A percentile compares a stretch with the other conserved stretches of the same genome.
phyloP scores from a whole-genome alignment of 208 protist species.

The Angomonas ambiguus region DNA sequence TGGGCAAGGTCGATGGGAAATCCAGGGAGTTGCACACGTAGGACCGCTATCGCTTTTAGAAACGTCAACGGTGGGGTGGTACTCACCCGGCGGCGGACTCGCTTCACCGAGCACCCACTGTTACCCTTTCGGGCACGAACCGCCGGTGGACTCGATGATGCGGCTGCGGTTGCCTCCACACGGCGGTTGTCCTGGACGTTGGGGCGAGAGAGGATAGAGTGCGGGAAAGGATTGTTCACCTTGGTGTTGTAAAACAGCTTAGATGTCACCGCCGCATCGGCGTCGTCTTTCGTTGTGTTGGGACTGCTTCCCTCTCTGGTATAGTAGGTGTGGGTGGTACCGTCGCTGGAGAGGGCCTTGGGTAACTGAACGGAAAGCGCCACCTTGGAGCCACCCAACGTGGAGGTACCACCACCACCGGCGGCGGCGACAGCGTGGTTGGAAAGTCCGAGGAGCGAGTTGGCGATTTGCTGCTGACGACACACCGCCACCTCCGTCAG shows the following conservation, averaged over 20 bases:
- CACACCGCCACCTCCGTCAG: neutral
- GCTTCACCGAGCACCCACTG: neutral
- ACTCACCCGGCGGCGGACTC: neutral
- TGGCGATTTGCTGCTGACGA: neutral
- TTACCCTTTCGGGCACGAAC: too few relatives aligned
- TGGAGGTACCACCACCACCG: too few relatives aligned
- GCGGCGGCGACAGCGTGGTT: too few relatives aligned
- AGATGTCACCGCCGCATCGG: neutral
- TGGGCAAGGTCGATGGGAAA: constrained; percentile 17
- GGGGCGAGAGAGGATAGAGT: neutral
- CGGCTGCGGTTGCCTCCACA: too few relatives aligned
- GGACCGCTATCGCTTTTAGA: constrained; percentile 9
- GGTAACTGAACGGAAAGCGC: neutral
- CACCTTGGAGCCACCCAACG: neutral
- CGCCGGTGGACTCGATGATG: too few relatives aligned
- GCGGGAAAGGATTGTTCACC: neutral
- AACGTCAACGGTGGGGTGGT: constrained; percentile 10
- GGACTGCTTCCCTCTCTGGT: neutral
- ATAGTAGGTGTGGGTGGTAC: neutral
- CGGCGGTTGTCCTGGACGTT: neutral
- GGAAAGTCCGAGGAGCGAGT: too few relatives aligned
- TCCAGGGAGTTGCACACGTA: constrained; percentile 11
- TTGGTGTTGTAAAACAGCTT: neutral
- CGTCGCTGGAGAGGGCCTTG: neutral
- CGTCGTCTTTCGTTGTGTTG: neutral